Evolutionary conservation across 441 rosid genomes (phyloP).

Genomic region (Brassica hybrid): DNA sequence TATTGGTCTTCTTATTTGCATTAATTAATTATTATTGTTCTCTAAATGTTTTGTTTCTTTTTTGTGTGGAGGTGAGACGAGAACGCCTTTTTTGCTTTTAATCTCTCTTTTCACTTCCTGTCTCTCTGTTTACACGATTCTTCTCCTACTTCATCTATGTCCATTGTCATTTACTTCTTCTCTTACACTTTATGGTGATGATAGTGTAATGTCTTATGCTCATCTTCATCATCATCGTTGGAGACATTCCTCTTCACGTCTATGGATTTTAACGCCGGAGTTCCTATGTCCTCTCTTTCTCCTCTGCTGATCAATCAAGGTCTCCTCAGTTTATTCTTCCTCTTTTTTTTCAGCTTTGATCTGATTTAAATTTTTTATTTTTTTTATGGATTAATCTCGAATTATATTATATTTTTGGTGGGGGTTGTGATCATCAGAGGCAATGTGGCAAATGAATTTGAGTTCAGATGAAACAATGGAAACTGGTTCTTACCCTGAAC

Average conservation of each 20-base stretch:
- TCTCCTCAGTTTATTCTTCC: constrained; percentile 5
- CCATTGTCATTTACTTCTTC: not conserved
- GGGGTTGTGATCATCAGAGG: constrained; percentile 54
- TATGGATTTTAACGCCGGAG: too few relatives aligned
- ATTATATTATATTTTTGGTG: not conserved
- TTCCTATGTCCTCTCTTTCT: constrained; percentile 74
- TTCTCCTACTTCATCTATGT: constrained; percentile 1
- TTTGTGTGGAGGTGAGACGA: constrained; percentile 67
- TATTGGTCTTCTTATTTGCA: not conserved
- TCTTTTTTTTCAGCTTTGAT: constrained; percentile 9
- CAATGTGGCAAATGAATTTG: constrained; percentile 90
- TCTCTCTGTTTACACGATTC: constrained; percentile 37
- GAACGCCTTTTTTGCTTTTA: constrained; percentile 46
- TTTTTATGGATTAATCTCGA: constrained; percentile 7
- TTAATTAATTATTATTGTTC: not conserved
- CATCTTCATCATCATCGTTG: constrained; percentile 22
- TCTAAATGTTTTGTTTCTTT: constrained; percentile 35
- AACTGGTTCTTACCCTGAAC: constrained; percentile 80
- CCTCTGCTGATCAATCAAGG: constrained; percentile 63
- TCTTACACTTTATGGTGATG: not conserved
- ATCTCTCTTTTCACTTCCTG: not conserved
- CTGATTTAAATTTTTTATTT: not conserved
- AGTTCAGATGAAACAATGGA: constrained; percentile 79
- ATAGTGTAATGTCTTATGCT: constrained; percentile 27
- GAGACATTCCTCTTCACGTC: constrained; percentile 36